Percentiles rank a stretch among this genome's conserved stretches.
Evolutionary conservation across 495 filamentous ascomycete genomes (phyloP).

Genomic region (Hyaloscypha variabilis): DNA sequence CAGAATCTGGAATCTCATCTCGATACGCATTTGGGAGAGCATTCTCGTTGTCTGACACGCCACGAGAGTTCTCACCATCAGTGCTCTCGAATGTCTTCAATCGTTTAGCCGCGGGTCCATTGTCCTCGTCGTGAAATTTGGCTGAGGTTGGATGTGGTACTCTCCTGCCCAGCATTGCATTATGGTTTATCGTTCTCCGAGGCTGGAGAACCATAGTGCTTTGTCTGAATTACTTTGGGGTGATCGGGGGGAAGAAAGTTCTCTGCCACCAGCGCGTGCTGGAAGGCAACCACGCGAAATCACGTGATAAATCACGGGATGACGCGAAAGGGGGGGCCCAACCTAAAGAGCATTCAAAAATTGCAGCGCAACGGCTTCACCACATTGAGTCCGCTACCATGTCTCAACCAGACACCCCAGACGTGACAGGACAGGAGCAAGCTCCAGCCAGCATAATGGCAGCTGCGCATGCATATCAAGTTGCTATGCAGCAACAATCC

Average conservation of each 20-base stretch:
- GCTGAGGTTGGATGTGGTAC: slow-evolving; percentile 42
- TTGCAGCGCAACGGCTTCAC: neutral
- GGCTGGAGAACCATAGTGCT: slow-evolving; percentile 31
- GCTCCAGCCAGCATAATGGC: slow-evolving; percentile 11
- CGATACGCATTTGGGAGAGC: slow-evolving; percentile 11
- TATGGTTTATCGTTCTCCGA: slow-evolving; percentile 24
- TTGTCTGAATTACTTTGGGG: neutral
- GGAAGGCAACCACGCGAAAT: slow-evolving; percentile 1
- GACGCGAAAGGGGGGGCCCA: slow-evolving; percentile 8
- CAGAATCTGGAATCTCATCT: slow-evolving; percentile 36
- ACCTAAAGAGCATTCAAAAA: too few species aligned
- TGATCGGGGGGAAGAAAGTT: neutral
- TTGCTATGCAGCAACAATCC: slow-evolving; percentile 21
- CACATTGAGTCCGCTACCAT: slow-evolving; percentile 3
- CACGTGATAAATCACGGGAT: slow-evolving; percentile 20
- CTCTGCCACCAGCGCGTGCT: slow-evolving; percentile 1
- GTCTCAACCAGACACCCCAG: slow-evolving; percentile 21
- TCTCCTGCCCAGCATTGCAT: slow-evolving; percentile 38
- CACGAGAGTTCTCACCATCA: slow-evolving; percentile 34
- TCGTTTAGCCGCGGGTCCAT: slow-evolving; percentile 36
- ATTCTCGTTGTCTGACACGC: slow-evolving; percentile 18
- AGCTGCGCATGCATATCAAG: slow-evolving; percentile 23
- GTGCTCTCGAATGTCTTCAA: slow-evolving; percentile 40
- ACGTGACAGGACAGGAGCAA: slow-evolving; percentile 13
- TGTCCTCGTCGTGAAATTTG: slow-evolving; percentile 38